phyloP scores from a whole-genome alignment of 495 filamentous ascomycete species.

The Hypomontagnella monticulosa region DNA sequence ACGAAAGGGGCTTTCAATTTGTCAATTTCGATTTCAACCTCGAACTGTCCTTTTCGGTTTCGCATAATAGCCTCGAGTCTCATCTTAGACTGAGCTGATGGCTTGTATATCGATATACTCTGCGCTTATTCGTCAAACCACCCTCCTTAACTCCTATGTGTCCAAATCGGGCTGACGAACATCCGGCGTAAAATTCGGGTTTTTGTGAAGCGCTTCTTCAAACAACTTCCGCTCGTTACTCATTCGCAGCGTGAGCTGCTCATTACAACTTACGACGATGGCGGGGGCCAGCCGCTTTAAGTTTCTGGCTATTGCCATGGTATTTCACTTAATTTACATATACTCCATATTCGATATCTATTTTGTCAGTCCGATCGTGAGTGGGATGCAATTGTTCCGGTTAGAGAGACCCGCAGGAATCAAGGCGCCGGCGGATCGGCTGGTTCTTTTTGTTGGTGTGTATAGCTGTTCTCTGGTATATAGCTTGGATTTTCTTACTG shows the following conservation, averaged over 20 bases:
- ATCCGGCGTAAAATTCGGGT: conserved; percentile 1
- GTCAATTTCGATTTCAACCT: conserved; percentile 21
- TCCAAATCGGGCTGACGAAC: conserved; percentile 20
- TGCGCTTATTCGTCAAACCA: conserved; percentile 6
- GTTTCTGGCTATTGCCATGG: conserved; percentile 89
- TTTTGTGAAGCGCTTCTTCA: conserved; percentile 10
- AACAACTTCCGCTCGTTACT: conserved; percentile 8
- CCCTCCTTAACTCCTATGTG: conserved; percentile 25
- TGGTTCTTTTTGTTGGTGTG: conserved; percentile 93
- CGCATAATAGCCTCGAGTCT: background rate
- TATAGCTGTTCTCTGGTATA: conserved; percentile 7
- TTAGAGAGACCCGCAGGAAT: conserved; percentile 68
- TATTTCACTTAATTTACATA: conserved; percentile 95
- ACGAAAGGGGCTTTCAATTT: conserved; percentile 16
- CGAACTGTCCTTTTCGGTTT: conserved; percentile 2
- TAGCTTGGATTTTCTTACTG: conserved; percentile 23
- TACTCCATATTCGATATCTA: conserved; percentile 99
- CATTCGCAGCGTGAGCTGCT: conserved; percentile 24
- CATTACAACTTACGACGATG: conserved; percentile 59
- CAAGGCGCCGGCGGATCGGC: conserved; percentile 85
- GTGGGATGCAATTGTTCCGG: conserved; percentile 86
- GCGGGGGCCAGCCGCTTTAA: conserved; percentile 82
- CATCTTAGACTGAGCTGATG: conserved; percentile 18
- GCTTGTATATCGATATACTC: conserved; percentile 20
- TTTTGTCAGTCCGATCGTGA: conserved; percentile 97